Percentiles rank a stretch among this genome's conserved stretches.
Evolutionary conservation across 2,329 filamentous ascomycete genomes (phyloP).

Genomic region (Chaetomiaceae sp.): DNA sequence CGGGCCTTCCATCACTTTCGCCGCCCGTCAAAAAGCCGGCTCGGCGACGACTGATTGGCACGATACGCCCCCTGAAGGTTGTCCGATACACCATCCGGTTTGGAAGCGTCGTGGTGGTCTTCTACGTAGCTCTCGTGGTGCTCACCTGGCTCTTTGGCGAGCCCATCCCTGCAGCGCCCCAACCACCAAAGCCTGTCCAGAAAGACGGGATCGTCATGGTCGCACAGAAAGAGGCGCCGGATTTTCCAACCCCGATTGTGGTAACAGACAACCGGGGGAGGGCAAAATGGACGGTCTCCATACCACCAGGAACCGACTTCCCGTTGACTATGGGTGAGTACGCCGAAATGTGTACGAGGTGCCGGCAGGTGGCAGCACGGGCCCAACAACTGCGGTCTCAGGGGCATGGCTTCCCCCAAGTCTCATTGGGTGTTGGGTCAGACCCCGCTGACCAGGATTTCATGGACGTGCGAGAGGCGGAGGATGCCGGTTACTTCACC

Average conservation of each 20-base stretch:
- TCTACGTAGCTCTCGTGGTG: conserved; percentile 46
- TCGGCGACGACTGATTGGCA: conserved; percentile 37
- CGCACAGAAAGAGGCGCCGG: conserved; percentile 57
- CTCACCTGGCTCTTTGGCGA: conserved; percentile 26
- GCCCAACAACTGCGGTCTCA: conserved; percentile 46
- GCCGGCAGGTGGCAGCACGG: conserved; percentile 56
- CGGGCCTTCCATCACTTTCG: conserved; percentile 61
- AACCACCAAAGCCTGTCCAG: conserved; percentile 28
- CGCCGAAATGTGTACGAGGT: conserved; percentile 60
- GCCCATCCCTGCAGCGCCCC: background rate
- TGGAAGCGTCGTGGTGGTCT: conserved; percentile 33
- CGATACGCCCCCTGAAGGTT: conserved; percentile 47
- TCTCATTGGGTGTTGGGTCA: conserved; percentile 36
- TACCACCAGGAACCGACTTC: conserved; percentile 61
- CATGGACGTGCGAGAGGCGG: conserved; percentile 67
- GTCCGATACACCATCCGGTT: conserved; percentile 52
- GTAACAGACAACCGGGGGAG: conserved; percentile 59
- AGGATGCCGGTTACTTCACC: conserved; percentile 57
- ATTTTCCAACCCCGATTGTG: conserved; percentile 66
- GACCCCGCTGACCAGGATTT: conserved; percentile 62
- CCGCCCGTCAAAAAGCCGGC: conserved; percentile 59
- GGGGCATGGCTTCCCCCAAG: conserved; percentile 29
- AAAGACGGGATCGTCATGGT: conserved; percentile 66
- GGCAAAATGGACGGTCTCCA: conserved; percentile 74
- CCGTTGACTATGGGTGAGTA: conserved; percentile 63